Base-by-base conservation (phyloP, 371 early-diverging fungal species). In the Mucor lusitanicus region DNA sequence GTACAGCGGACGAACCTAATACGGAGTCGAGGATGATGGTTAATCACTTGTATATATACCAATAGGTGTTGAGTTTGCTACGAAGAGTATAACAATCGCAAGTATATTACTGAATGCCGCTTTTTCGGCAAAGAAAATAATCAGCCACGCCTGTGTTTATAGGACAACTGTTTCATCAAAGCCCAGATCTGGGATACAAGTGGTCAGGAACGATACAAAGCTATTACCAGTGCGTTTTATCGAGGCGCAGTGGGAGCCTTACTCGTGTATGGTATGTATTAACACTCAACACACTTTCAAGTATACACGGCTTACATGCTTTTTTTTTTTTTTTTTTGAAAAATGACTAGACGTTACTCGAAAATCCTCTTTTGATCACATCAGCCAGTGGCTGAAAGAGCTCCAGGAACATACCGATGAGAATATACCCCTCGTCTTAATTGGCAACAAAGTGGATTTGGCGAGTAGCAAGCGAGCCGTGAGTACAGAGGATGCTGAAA, bases 391-490 rank as follows among this genome's bases (percentile, higher is more conserved):
- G 99, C 87, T 99, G 37, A 88, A 93, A 60, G 99, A 99, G 77
- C 94, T 99, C 72, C 93, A 95, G 72, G 95, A 96, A 71, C 95
- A 99, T 77, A 98, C 97, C 33, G 91, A 91, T 32, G 95, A 96
- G 72, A 92, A 81, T 40, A 88, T 90, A 64, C 95, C 96, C 81
- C 94, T 99, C 83, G 88, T 99, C 72, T 77, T 99, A 58, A 92
- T 99, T 30, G 99, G 99, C 61, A 99, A 99, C 88, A 99, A 99
- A 85, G 89, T 95, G 61, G 99, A 99, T 84, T 85, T 98, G 80
- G 86, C 87, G 54, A 94, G 94, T 55, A 90, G 58, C 2, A 71
- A 55, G 13, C 70, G 83, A 46, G 73, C 73, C 5, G 76, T 78
- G 3, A 71, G 86, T 7, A 81, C 80, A 44, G 89, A 88, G 46